Conservation (phyloP, 306 rosid species). For the Glycine soja region DNA sequence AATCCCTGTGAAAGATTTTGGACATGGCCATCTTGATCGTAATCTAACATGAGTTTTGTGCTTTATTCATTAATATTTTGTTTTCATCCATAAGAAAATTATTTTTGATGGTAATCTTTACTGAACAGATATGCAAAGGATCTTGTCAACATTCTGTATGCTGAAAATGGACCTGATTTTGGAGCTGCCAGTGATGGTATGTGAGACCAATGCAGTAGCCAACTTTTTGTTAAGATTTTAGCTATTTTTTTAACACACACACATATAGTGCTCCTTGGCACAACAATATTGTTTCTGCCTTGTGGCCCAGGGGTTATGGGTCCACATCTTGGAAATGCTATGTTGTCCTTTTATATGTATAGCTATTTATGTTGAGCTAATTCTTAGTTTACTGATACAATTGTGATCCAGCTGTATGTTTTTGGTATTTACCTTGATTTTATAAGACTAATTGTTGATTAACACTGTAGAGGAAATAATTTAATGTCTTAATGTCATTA, state of each 20-base stretch:
- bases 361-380: background rate
- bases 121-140: constrained; percentile 90
- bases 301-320: background rate
- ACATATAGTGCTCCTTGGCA: too few relatives aligned
- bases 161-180: constrained; percentile 89
- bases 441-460: background rate
- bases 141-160: constrained; percentile 79
- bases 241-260: background rate
- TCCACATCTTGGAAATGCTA: background rate
- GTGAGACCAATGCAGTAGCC: constrained; percentile 29
- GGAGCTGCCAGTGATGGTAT: constrained; percentile 99
- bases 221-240: constrained; percentile 30
- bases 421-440: background rate
- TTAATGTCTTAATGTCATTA: background rate
- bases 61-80: constrained; percentile 35
- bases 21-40: constrained; percentile 98
- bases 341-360: background rate
- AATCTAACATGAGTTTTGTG: constrained; percentile 80
- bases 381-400: constrained; percentile 24
- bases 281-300: background rate
- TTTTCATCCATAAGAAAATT: constrained; percentile 34
- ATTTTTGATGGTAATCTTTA: constrained; percentile 39
- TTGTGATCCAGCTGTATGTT: constrained; percentile 10
- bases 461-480: background rate
- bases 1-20: constrained; percentile 94